Base-by-base conservation (phyloP, 495 filamentous ascomycete species). In the Articulospora tetracladia region DNA sequence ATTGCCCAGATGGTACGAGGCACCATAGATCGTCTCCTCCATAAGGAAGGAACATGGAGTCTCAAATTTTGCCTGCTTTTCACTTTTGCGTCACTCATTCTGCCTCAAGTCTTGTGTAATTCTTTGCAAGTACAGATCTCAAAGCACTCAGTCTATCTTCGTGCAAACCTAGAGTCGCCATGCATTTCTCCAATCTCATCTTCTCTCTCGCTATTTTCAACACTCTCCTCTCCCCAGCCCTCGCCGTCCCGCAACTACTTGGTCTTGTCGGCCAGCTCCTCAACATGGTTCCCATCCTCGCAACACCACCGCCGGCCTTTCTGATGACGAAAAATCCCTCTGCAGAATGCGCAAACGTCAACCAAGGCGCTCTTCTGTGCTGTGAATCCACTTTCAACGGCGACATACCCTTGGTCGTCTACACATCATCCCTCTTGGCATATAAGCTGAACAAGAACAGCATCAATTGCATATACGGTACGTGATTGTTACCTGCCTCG, bases 381-480 rank as follows among this genome's bases (percentile, higher is more conserved):
- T 72, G 72, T 52, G 55, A 64, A 23, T 63, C 56, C 10, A 65
- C 64, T 17, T 44, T 72, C 13, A 69, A 69, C 11, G 72, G 72
- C 20, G 72, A 72, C 23, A 34, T 68, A 25, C 72, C 67, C 0
- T 19, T 70, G 11, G 66, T 74, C 2, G 57, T 64, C 20, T 66
- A 60, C 23, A 49, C 70, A 7, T 65, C 72, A 6, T 24, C 22
- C 0, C 0, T 68, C 0, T 62, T 66, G 24, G 72, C 67, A 22
- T 74, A 71, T 25, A 52, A 58, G 10, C 44, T 74, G 30, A 72
- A 71, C 48, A 64, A 66, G 1, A 74, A 74, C 41, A 60, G 51
- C 34, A 59, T 74, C 27, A 74, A 74, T 50, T 69, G 69, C 0
- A 41, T 71, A 20, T 55, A 64, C 28, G 71, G 72, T 72, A 55